These are phyloP conservation scores for Eutypella sp. DNA, from an alignment of 2,329 filamentous ascomycete genomes.

Conservation along the genomic window DNA sequence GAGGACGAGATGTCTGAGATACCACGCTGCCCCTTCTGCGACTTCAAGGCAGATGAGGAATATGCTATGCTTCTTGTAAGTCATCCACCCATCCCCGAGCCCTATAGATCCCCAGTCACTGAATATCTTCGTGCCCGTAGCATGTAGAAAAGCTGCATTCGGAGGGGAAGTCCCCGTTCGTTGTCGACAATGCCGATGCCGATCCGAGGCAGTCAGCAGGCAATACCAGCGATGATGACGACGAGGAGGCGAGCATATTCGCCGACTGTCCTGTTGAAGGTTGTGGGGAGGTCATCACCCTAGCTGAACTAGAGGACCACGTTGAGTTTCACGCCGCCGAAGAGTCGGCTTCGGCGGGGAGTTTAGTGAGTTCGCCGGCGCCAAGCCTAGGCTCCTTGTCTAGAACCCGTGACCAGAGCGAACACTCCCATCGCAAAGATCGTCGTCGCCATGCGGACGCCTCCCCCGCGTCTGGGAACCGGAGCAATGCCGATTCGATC, in stretches of 20 bases:
- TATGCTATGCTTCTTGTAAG: conserved; percentile 34
- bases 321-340: conserved; percentile 54
- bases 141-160: conserved; percentile 27
- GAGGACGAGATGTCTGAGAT: conserved; percentile 5
- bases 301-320: conserved; percentile 51
- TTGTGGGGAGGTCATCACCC: conserved; percentile 54
- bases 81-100: conserved; percentile 6
- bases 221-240: conserved; percentile 1
- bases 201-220: neutral
- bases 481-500: conserved; percentile 2
- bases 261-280: conserved; percentile 49
- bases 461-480: neutral
- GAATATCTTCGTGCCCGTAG: conserved; percentile 12
- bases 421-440: no score
- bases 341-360: conserved; percentile 19
- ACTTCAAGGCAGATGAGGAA: conserved; percentile 25
- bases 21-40: conserved; percentile 36
- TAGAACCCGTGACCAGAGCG: no score
- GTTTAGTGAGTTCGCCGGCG: no score
- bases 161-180: conserved; percentile 21
- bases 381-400: no score
- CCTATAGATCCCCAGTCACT: no score
- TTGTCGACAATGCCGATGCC: conserved; percentile 8
- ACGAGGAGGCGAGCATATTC: conserved; percentile 30
- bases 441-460: neutral